Evolutionary conservation across 345 rosid species (phyloP), one percentile per base, ranked within the genome.

Genomic region (Brassica juncea): DNA sequence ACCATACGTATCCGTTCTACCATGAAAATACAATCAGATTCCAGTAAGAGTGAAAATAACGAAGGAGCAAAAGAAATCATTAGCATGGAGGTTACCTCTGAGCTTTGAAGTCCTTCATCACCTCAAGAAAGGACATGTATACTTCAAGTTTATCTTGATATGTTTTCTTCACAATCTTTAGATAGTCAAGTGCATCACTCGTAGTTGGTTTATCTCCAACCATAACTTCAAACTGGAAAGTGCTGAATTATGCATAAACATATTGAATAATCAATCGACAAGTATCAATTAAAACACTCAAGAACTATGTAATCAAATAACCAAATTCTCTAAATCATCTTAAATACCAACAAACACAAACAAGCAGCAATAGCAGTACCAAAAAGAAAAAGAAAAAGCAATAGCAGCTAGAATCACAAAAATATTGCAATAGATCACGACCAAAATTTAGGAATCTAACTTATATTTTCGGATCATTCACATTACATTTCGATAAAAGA

Each of bases 1-100:
- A 82, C 87, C 94, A 31, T 78, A 70, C 5, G 94, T 91, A 81
- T 91, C 91, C 76, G 83, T 76, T 81, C 99, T 94, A 82, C 70
- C 72, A 68, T 44, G 64, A 4, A 55, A 82, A 62, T 5, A 77
- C 21, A 7, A 70, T 75, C 10, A 25, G 7, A 49, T 30, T 63
- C 39, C 4, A 64, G 2, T 44, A 6, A 39, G 8, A 55, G 60
- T 6, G 8, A 23, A 68, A 54, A 31, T 52, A 44, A 21, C 10
- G 34, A 61, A 75, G 67, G 12, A 67, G 59, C 7, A 67, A 67
- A 67, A 27, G 21, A 37, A 35, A 57, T 75, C 9, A 54, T 54
- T 74, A 54, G 5, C 5, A 12, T 15, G 12, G 2, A 28, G 2
- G 1, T 39, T 8, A 65, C 98, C 91, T 89, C 49, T 88, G 87